phyloP scores from a whole-genome alignment of 2,329 filamentous ascomycete genomes.

The Sporothrix pseudoabietina region DNA sequence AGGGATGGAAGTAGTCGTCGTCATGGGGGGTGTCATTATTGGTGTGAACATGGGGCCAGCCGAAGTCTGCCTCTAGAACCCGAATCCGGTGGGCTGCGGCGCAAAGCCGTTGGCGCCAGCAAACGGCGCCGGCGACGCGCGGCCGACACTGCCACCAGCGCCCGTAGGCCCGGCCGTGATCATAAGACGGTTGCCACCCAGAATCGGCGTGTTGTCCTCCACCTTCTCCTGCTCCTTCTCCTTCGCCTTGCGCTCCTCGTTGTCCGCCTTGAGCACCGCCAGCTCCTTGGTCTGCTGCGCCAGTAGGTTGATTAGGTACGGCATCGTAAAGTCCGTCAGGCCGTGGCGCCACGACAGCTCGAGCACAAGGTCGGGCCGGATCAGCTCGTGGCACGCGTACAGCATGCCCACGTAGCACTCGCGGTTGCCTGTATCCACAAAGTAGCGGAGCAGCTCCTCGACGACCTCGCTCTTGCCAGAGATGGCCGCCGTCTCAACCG shows the following conservation, averaged over 20 bases:
- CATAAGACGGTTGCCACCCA: constrained; percentile 87
- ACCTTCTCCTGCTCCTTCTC: constrained; percentile 65
- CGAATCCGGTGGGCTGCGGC: constrained; percentile 82
- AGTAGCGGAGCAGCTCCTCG: constrained; percentile 94
- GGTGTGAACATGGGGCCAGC: constrained; percentile 31
- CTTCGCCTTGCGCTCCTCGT: constrained; percentile 62
- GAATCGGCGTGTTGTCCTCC: constrained; percentile 90
- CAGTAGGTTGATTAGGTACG: constrained; percentile 99
- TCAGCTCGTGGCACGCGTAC: constrained; percentile 96
- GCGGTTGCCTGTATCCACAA: constrained; percentile 97
- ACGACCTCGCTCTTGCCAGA: constrained; percentile 90
- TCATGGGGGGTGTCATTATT: constrained; percentile 22
- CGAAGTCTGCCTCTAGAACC: constrained; percentile 51
- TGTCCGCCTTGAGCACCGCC: constrained; percentile 85
- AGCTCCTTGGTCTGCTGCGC: constrained; percentile 88
- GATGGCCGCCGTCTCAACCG: constrained; percentile 94
- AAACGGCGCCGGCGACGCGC: constrained; percentile 67
- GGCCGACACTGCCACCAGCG: constrained; percentile 42
- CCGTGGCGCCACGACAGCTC: constrained; percentile 97
- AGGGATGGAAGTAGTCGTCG: background rate
- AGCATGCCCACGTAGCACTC: constrained; percentile 99
- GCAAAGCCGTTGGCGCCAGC: constrained; percentile 84
- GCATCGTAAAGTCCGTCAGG: constrained; percentile 97
- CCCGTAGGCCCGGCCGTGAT: constrained; percentile 83
- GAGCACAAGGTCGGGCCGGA: constrained; percentile 87